phyloP scores from a whole-genome alignment of 1,139 yeast genomes.

The Zygoascus hellenicus region DNA sequence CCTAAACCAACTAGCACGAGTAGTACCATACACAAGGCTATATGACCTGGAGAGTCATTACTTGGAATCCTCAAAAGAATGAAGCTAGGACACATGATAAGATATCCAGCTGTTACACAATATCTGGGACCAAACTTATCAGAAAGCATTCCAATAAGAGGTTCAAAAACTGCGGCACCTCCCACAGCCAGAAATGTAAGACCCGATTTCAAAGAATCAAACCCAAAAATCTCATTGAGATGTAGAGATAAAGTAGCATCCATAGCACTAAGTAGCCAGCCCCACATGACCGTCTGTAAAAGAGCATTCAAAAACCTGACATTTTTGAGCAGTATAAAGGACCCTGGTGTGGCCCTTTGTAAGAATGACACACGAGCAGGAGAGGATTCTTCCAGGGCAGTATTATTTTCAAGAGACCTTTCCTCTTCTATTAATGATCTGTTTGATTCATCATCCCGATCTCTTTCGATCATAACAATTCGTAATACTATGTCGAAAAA shows the following conservation, averaged over 20 bases:
- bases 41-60: conserved; percentile 24
- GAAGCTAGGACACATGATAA: conserved; percentile 25
- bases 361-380: not conserved
- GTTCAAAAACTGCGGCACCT: conserved; percentile 31
- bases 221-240: conserved; percentile 29
- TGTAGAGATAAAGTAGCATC: conserved; percentile 35
- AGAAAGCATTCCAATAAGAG: conserved; percentile 29
- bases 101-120: conserved; percentile 27
- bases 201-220: conserved; percentile 30
- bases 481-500: conserved; percentile 31
- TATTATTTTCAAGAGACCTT: not conserved
- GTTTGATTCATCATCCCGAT: not conserved
- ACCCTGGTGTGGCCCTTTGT: conserved; percentile 20
- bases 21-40: conserved; percentile 30
- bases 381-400: too few relatives aligned
- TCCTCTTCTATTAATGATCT: conserved; percentile 11
- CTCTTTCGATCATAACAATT: conserved; percentile 30
- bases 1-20: conserved; percentile 28
- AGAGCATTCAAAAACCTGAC: conserved; percentile 26
- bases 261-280: conserved; percentile 31
- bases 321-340: conserved; percentile 19
- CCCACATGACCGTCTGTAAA: conserved; percentile 26
- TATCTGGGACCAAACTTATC: conserved; percentile 32
- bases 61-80: conserved; percentile 31
- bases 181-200: conserved; percentile 33